Evolutionary conservation across 768 basidiomycete genomes (phyloP).

Genomic region (Psilocybe azurescens): DNA sequence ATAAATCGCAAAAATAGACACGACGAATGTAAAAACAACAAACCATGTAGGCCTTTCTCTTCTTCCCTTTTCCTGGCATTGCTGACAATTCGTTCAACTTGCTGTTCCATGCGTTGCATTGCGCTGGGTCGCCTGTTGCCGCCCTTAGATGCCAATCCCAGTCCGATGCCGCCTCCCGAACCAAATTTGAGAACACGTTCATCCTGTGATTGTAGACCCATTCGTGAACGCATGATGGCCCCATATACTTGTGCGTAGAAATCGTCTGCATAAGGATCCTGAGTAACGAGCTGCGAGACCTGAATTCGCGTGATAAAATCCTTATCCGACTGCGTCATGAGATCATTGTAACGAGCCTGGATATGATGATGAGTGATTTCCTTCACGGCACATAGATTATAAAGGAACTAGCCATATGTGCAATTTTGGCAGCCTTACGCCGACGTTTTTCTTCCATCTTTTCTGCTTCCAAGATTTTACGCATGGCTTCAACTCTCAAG

Average conservation of each 20-base stretch:
- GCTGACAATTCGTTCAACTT: slow-evolving; percentile 95
- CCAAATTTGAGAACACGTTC: slow-evolving; percentile 88
- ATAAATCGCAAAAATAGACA: not conserved
- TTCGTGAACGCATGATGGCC: slow-evolving; percentile 78
- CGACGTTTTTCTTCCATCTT: slow-evolving; percentile 85
- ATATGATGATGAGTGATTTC: slow-evolving; percentile 14
- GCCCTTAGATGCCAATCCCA: slow-evolving; percentile 76
- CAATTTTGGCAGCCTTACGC: slow-evolving; percentile 83
- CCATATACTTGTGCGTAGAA: slow-evolving; percentile 98
- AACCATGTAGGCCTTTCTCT: slow-evolving; percentile 75
- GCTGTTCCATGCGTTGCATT: slow-evolving; percentile 92
- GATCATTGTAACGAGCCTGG: slow-evolving; percentile 91
- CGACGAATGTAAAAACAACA: slow-evolving; percentile 13
- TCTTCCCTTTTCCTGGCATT: slow-evolving; percentile 87
- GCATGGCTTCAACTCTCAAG: slow-evolving; percentile 78
- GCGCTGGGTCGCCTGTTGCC: slow-evolving; percentile 78
- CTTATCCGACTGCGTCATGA: slow-evolving; percentile 98
- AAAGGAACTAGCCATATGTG: slow-evolving; percentile 71
- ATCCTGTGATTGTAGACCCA: slow-evolving; percentile 74
- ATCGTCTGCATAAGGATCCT: slow-evolving; percentile 97
- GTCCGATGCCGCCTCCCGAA: slow-evolving; percentile 81
- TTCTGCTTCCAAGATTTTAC: slow-evolving; percentile 91
- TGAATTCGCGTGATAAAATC: slow-evolving; percentile 99
- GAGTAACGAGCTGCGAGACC: slow-evolving; percentile 95
- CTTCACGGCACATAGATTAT: slow-evolving; percentile 5